phyloP scores from a whole-genome alignment of 2,329 filamentous ascomycete species.

The Diplodia corticola region DNA sequence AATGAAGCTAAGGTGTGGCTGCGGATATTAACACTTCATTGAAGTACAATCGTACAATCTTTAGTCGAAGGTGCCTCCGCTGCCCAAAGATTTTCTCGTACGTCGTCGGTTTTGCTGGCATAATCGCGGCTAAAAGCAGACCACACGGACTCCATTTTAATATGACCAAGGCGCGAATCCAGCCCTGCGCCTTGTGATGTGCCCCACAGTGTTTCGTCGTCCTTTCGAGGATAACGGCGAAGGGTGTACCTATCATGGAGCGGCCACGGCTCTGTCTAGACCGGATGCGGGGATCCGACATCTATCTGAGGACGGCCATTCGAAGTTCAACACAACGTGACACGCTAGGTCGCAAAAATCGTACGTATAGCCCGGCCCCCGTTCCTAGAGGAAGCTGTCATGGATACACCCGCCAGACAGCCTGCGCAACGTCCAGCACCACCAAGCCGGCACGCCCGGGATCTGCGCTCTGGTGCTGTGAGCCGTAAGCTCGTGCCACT shows the following conservation, averaged over 20 bases:
- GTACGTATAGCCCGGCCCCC: background rate
- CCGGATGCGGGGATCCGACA: conserved; percentile 9
- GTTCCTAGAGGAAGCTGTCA: background rate
- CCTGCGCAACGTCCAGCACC: conserved; percentile 8
- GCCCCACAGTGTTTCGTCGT: background rate
- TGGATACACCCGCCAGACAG: background rate
- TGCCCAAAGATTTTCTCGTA: background rate
- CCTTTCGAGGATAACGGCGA: background rate
- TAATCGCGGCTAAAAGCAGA: background rate
- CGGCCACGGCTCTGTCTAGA: background rate
- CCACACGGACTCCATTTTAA: background rate
- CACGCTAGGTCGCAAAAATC: background rate
- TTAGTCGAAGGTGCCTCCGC: background rate
- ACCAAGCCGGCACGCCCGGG: background rate
- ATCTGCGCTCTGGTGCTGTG: background rate
- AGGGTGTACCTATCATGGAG: background rate
- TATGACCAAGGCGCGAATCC: background rate
- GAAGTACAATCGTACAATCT: background rate
- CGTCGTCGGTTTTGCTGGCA: background rate
- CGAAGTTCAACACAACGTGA: background rate
- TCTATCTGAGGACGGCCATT: background rate
- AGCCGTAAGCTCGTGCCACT: background rate
- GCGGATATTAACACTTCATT: background rate
- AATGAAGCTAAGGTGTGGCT: background rate
- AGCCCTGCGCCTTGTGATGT: background rate